Evolutionary conservation across 345 rosid genomes (phyloP).

Genomic region (Eucalyptus regnans): DNA sequence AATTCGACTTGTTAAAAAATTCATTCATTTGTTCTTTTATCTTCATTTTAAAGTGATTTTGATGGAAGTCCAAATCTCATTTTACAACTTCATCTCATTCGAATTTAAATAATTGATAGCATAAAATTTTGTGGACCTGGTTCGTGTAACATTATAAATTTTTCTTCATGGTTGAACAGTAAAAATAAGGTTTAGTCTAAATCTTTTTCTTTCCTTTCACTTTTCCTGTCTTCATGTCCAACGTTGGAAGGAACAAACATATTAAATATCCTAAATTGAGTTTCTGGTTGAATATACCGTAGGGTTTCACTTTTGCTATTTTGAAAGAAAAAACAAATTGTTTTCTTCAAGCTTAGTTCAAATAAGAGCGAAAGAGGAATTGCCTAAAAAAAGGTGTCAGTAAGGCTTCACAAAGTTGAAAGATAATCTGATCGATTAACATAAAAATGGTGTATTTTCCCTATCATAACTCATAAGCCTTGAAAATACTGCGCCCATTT

Average conservation of each 20-base stretch:
- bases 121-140: neutral
- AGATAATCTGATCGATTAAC: neutral
- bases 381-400: neutral
- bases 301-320: neutral
- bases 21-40: neutral
- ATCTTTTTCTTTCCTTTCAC: neutral
- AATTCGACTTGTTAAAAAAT: neutral
- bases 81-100: neutral
- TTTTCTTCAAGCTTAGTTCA: neutral
- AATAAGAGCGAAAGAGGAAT: neutral
- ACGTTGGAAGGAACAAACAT: neutral
- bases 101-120: neutral
- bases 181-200: neutral
- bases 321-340: neutral
- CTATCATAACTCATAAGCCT: neutral
- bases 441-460: neutral
- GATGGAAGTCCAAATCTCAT: neutral
- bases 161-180: neutral
- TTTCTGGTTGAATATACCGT: neutral
- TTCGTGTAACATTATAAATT: neutral
- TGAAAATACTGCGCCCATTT: neutral
- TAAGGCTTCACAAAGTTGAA: neutral
- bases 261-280: neutral
- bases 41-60: neutral
- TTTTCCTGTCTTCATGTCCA: neutral